Base-by-base conservation (phyloP, 169 alveolate species). In the Babesia ovata region DNA sequence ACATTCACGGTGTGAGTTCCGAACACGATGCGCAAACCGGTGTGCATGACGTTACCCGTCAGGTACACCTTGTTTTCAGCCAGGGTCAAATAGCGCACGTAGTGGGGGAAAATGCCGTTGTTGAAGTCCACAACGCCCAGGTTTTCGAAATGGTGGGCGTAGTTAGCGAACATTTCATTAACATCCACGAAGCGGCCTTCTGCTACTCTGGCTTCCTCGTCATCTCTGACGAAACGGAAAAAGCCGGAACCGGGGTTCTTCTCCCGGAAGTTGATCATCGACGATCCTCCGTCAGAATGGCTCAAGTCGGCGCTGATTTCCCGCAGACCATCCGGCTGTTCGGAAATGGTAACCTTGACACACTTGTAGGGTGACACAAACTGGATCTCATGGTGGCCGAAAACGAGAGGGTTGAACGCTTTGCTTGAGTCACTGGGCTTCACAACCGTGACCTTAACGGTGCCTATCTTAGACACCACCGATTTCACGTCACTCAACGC, bases 341-440 rank as follows among this genome's bases (percentile, higher is more conserved):
- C 56, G 14, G 76, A 52, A 14, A 67, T 21, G 26, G 39, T 67
- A 3, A 67, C 76, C 54, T 52, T 26, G 53, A 8, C n/a, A 21
- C 76, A 67, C 57, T 36, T 10, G 36, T 28, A 13, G n/a, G 22
- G 59, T 14, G 48, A 45, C 10, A 60, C 10, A 33, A 81, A 56
- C 66, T 66, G 54, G 22, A 81, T 73, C 67, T 81, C 88, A 33
- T 81, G 88, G 26, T 57, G 63, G 6, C 88, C 88, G 52, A 81
- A 81, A 8, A 81, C 75, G 12, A 81, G 21, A 0, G 88, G 88
- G 48, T 81, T 81, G 58, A 81, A 73, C 10, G 2, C 45, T 1
- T 11, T n/a, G 3, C 19, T 24, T 16, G 48, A 0, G 19, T 16
- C 46, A 42, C 21, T 48, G 29, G 81, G 48, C 28, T 59, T 81